A percentile compares a stretch with the other conserved stretches of the same genome.
Conservation (phyloP, 2,329 filamentous ascomycete species). For the Exophiala spinifera region DNA sequence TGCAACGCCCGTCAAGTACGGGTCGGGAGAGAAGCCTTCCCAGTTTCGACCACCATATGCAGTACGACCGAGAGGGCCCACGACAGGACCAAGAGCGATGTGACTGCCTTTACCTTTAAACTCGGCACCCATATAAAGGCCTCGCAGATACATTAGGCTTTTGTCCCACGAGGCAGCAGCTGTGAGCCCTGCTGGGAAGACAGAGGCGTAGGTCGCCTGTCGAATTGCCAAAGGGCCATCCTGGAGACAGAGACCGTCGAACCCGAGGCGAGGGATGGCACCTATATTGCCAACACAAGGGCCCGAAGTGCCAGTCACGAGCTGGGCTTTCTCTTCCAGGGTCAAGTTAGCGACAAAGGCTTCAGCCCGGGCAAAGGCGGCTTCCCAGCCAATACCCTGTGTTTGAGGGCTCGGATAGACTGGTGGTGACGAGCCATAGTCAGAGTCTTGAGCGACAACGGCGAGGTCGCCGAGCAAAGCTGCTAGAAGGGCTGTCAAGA, state of each 20-base stretch:
- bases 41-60: conserved; percentile 46
- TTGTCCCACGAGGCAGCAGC: conserved; percentile 40
- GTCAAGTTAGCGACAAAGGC: conserved; percentile 41
- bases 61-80: conserved; percentile 37
- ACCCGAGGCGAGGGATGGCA: conserved; percentile 33
- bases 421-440: conserved; percentile 15
- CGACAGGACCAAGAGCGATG: conserved; percentile 42
- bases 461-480: not conserved
- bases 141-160: conserved; percentile 34
- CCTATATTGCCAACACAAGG: conserved; percentile 38
- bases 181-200: conserved; percentile 33
- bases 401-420: conserved; percentile 25
- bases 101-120: conserved; percentile 43
- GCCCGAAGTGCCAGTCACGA: conserved; percentile 34
- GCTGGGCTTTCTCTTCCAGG: conserved; percentile 43
- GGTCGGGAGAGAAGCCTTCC: conserved; percentile 51
- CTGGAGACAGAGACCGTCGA: conserved; percentile 34
- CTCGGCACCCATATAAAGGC: conserved; percentile 37
- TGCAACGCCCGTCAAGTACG: conserved; percentile 46
- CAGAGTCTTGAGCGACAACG: conserved; percentile 13
- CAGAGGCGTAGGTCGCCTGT: conserved; percentile 28
- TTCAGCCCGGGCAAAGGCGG: conserved; percentile 38
- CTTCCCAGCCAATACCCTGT: conserved; percentile 36
- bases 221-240: conserved; percentile 27
- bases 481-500: conserved; percentile 10